Evolutionary conservation across 2,329 filamentous ascomycete genomes (phyloP), one percentile per base, ranked within the genome.

Genomic region (Ophiosphaerella korrae): DNA sequence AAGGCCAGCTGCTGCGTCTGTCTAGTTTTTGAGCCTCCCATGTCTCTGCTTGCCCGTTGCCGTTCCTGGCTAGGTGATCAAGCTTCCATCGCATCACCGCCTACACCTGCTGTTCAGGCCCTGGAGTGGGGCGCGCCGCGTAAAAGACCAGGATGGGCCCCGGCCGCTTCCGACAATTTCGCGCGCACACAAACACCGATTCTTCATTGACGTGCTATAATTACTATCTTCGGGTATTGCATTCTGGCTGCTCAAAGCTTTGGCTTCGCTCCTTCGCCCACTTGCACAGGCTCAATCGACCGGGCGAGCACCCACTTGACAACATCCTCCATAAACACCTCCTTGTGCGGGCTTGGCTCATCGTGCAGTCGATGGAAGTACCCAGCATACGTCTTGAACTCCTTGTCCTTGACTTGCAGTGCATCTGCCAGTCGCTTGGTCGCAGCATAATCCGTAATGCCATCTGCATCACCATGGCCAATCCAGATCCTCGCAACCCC

Each of bases 401-500:
- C 82, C 67, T 85, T 88, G 71, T 95, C 90, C 61, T 81, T 76
- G 6, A 88, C 77, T 42, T 75, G 73, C 23, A 81, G 75, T 57
- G 74, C 65, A 18, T 87, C 82, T 53, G 86, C 84, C 73, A 88
- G 89, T 50, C 76, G 80, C 75, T 84, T 84, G 49, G 84, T 86
- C 2, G 83, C 85, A 7, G 82, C 76, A 61, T 84, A 89, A 71
- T 83, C 85, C 39, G 88, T 88, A 26, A 88, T 82, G 63, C 79
- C 79, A 71, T 97, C 92, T 3, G 69, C 79, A n/a, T 86, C 88
- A 7, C 92, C 92, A 74, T 96, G 91, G 0, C 83, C 82, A 26
- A 95, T 71, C 80, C 88, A 88, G 23, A 97, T 68, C 44, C 84
- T 82, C 54, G 77, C 82, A 47, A 90, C 82, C n/a, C 72, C 83